Evolutionary conservation across 202 grass and related monocot genomes (phyloP).

Genomic region (Hordeum pubiflorum): DNA sequence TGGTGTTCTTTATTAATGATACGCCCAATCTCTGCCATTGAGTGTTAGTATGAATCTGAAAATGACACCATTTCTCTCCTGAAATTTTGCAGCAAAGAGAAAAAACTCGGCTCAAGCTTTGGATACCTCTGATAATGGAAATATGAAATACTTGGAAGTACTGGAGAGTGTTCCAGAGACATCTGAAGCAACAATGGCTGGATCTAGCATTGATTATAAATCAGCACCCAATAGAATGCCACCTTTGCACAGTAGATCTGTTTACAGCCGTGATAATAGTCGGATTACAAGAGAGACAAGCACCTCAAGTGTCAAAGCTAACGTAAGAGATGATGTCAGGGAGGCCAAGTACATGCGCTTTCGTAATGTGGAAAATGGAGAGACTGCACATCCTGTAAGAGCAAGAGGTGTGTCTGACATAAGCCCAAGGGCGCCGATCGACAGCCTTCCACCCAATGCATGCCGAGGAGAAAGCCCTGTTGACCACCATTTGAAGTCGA

Average conservation of each 20-base stretch:
- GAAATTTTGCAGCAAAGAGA: conserved; percentile 63
- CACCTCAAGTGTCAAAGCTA: conserved; percentile 27
- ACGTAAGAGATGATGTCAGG: conserved; percentile 23
- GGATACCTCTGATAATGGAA: conserved; percentile 43
- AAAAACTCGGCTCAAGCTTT: conserved; percentile 32
- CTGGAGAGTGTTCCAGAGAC: conserved; percentile 32
- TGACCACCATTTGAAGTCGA: conserved; percentile 18
- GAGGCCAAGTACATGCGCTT: conserved; percentile 43
- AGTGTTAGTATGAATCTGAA: neutral
- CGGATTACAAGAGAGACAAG: conserved; percentile 26
- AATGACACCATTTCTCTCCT: conserved; percentile 6
- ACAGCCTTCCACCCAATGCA: conserved; percentile 6
- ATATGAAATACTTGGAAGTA: conserved; percentile 69
- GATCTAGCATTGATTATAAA: conserved; percentile 13
- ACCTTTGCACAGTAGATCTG: conserved; percentile 22
- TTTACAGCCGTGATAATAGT: conserved; percentile 20
- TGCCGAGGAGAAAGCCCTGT: conserved; percentile 32
- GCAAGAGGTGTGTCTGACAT: conserved; percentile 34
- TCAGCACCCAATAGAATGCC: conserved; percentile 16
- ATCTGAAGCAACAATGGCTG: conserved; percentile 32
- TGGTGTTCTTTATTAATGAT: neutral
- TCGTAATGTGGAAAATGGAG: conserved; percentile 40
- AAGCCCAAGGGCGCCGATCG: conserved; percentile 7
- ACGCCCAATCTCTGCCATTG: neutral
- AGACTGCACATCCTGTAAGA: conserved; percentile 28